Base-by-base conservation (phyloP, 257 asterid species). In the Solanum chmielewskii region DNA sequence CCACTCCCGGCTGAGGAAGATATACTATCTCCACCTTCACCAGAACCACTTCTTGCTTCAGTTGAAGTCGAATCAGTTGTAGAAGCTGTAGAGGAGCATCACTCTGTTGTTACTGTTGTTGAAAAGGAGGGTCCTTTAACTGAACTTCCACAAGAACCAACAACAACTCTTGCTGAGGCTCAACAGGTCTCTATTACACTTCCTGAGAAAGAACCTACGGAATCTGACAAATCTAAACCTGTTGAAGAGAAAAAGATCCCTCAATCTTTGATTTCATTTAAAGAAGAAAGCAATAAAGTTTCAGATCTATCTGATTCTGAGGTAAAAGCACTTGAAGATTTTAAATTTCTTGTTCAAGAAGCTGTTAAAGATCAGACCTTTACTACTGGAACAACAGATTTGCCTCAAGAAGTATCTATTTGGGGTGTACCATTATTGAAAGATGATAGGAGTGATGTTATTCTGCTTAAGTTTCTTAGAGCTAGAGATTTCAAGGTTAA, bases 401-500 rank as follows among this genome's bases (percentile, higher is more conserved):
- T 45, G 3, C 88, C 93, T 7, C 93, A 91, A 18, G 95, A 92
- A 59, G 91, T 91, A 4, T 93, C 93, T 2, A 94, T 96, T 60
- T 96, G 98, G 98, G 99, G 99, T 3, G 88, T 95, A 16, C 98
- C 99, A 3, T 39, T 96, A 73, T 41, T 95, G 91, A 90, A 90
- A 77, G 99, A 96, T 87, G 93, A 92, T 31, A 90, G 95, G 69
- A 93, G 92, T 42, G 98, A 97, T 87, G 95, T 95, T 87, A 89
- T 95, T 78, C 88, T 97, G 87, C 90, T 97, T 15, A 97, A 95
- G 86, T 97, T 95, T 89, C 93, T 97, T n/a, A 92, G 98, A 2
- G 99, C 99, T 74, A 94, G 99, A 31, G 99, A 97, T 66, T 97
- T 97, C 35, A 94, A 93, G 56, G 93, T 90, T 25, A 92, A 91